A percentile compares a stretch with the other conserved stretches of the same genome.
Conservation (phyloP, 768 basidiomycete genomes). For the Mycena rosella region DNA sequence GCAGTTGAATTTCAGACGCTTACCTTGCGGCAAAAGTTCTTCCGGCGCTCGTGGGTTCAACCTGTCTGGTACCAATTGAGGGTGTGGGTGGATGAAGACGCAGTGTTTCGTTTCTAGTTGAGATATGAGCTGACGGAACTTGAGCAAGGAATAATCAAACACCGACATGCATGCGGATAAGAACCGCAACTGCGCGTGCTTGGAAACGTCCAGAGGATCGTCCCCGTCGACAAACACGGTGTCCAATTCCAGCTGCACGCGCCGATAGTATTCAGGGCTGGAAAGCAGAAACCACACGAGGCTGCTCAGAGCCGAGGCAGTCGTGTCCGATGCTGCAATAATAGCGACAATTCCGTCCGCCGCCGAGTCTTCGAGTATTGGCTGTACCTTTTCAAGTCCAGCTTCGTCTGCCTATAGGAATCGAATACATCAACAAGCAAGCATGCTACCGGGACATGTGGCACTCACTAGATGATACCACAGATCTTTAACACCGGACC, state of each 20-base stretch:
- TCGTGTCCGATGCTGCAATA: conserved; percentile 56
- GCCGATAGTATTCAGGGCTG: conserved; percentile 47
- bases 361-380: conserved; percentile 48
- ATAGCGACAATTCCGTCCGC: conserved; percentile 57
- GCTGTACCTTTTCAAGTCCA: conserved; percentile 47
- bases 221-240: conserved; percentile 38
- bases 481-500: conserved; percentile 57
- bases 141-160: neutral
- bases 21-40: conserved; percentile 17
- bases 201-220: conserved; percentile 40
- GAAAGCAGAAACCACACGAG: conserved; percentile 51
- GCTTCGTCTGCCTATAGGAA: conserved; percentile 56
- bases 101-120: conserved; percentile 61
- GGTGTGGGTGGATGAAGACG: conserved; percentile 65
- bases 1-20: neutral
- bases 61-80: conserved; percentile 52
- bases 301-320: conserved; percentile 48
- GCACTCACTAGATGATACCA: conserved; percentile 54
- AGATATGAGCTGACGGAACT: neutral
- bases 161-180: conserved; percentile 53
- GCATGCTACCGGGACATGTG: neutral
- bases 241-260: conserved; percentile 53
- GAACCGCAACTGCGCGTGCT: conserved; percentile 47
- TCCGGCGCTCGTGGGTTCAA: conserved; percentile 10
- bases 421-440: neutral